Evolutionary conservation across 768 basidiomycete species (phyloP).

Genomic region (Macrolepiota dolichaula): DNA sequence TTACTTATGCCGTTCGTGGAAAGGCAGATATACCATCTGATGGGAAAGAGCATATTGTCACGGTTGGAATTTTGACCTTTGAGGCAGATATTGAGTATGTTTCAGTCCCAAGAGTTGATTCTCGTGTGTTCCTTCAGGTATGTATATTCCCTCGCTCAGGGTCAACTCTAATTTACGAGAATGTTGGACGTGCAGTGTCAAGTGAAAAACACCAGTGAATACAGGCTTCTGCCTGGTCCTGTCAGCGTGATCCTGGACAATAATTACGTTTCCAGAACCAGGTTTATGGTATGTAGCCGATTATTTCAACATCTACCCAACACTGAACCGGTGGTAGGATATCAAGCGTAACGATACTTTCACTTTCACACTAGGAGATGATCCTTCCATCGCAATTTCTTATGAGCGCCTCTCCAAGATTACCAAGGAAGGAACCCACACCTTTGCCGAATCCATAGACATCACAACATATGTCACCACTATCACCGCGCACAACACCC

Average conservation of each 20-base stretch:
- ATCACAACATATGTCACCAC: constrained; percentile 43
- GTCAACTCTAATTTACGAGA: neutral
- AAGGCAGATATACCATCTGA: constrained; percentile 50
- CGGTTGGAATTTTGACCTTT: constrained; percentile 46
- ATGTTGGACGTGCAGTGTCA: constrained; percentile 28
- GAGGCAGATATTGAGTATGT: constrained; percentile 44
- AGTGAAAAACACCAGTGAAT: constrained; percentile 57
- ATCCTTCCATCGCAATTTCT: constrained; percentile 37
- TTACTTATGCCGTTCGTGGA: constrained; percentile 51
- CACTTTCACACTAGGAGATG: constrained; percentile 50
- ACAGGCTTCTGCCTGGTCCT: constrained; percentile 49
- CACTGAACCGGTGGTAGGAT: constrained; percentile 27
- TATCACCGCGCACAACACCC: constrained; percentile 45
- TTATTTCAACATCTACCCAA: neutral
- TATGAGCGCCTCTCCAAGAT: constrained; percentile 40
- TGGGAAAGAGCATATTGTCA: constrained; percentile 51
- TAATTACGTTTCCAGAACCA: constrained; percentile 50
- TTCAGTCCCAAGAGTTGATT: constrained; percentile 44
- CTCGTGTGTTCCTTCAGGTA: constrained; percentile 50
- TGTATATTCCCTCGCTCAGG: constrained; percentile 18
- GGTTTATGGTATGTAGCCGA: constrained; percentile 32
- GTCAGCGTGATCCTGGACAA: constrained; percentile 58
- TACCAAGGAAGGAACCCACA: constrained; percentile 30
- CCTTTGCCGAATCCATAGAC: constrained; percentile 42
- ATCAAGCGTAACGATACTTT: constrained; percentile 50